Conservation (phyloP, 2,329 filamentous ascomycete species). For the Penicillium fuscoglaucum region DNA sequence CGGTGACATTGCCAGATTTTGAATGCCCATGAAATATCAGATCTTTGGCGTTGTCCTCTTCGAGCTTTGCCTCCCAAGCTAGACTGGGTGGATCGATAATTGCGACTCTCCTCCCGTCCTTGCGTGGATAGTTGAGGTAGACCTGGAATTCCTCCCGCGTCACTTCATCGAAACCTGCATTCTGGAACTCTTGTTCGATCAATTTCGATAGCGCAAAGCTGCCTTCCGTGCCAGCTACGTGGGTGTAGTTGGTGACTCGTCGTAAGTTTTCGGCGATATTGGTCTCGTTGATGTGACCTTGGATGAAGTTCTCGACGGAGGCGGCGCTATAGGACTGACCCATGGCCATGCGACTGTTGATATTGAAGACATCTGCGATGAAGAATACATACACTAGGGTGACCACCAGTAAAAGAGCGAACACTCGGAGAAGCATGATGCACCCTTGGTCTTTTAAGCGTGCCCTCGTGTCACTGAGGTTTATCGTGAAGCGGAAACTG, state of each 20-base stretch:
- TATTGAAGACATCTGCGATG: slow-evolving; percentile 76
- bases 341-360: slow-evolving; percentile 62
- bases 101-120: slow-evolving; percentile 74
- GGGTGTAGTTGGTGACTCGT: slow-evolving; percentile 80
- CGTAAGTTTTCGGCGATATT: slow-evolving; percentile 71
- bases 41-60: slow-evolving; percentile 78
- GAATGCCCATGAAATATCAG: slow-evolving; percentile 86
- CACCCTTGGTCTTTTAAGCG: slow-evolving; percentile 53
- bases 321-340: slow-evolving; percentile 80
- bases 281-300: slow-evolving; percentile 68
- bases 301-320: slow-evolving; percentile 72
- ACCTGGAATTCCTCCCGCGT: slow-evolving; percentile 77
- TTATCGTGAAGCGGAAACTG: slow-evolving; percentile 42
- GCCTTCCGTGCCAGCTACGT: slow-evolving; percentile 91
- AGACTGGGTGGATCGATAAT: slow-evolving; percentile 70
- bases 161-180: slow-evolving; percentile 72
- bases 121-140: slow-evolving; percentile 86
- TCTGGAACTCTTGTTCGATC: slow-evolving; percentile 73
- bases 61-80: slow-evolving; percentile 76
- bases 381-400: slow-evolving; percentile 82
- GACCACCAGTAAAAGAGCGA: slow-evolving; percentile 73
- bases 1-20: slow-evolving; percentile 79
- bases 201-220: slow-evolving; percentile 84
- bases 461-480: slow-evolving; percentile 36
- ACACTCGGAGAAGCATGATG: slow-evolving; percentile 69